Evolutionary conservation across 2,329 filamentous ascomycete species (phyloP), one percentile per base, ranked within the genome.

Genomic region (Fusarium paranaense): DNA sequence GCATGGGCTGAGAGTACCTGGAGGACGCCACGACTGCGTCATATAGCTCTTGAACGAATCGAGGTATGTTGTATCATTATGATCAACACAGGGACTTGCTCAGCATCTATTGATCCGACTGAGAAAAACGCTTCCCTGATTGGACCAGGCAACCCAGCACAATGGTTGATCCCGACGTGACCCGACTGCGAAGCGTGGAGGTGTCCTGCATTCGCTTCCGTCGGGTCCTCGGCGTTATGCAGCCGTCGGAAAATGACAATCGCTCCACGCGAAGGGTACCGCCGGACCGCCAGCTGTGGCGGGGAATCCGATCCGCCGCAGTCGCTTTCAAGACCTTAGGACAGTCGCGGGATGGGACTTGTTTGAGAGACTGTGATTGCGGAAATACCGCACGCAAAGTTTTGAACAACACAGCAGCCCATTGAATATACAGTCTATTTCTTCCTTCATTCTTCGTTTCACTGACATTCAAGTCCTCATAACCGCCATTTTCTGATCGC

Each of bases 201-300:
- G 20, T 10, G 22, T 22, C 42, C n/a, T 25, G n/a, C 20, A 47
- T 25, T 47, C 42, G 42, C 10, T 47, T 16, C 20, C n/a, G 42
- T 7, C 42, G 42, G 20, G 20, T 22, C 42, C 42, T 47, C 42
- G 42, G 42, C 42, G 32, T 58, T 35, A 58, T 37, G 56, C 56
- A 37, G 56, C 56, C 56, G 56, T 58, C 56, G 56, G 56, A 58
- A 58, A 58, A 58, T 40, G 56, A 47, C 42, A 22, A 47, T 47
- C 42, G 22, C 42, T 25, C 20, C 20, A 47, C 42, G 42, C 6
- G 10, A 47, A 25, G 42, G 40, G 40, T 22, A 25, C 42, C 42
- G 42, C n/a, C 42, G 42, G 42, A 22, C 42, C 42, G 42, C 42
- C 20, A 25, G 42, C 9, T 47, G 9, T 22, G 20, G 20, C n/a